Percentiles rank a stretch among this genome's conserved stretches.
Evolutionary conservation across 495 filamentous ascomycete species (phyloP).

Genomic region (Xylaria flabelliformis): DNA sequence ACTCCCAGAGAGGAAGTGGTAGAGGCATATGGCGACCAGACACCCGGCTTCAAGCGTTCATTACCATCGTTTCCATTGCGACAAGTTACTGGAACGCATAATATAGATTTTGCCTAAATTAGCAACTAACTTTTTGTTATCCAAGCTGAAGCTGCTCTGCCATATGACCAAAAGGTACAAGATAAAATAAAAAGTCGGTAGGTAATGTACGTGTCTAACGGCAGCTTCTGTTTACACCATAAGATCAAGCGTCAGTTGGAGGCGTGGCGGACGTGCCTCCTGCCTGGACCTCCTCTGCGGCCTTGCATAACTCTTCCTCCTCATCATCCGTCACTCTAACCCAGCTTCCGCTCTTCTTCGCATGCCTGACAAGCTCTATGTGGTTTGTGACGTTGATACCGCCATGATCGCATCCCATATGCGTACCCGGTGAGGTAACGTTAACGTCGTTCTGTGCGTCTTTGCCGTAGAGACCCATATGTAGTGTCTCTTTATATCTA

Average conservation of each 20-base stretch:
- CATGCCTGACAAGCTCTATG: slow-evolving; percentile 30
- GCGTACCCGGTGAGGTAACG: slow-evolving; percentile 21
- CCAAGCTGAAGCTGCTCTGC: neutral
- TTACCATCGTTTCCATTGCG: too few species aligned
- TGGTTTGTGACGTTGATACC: slow-evolving; percentile 31
- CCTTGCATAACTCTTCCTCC: slow-evolving; percentile 12
- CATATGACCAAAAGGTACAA: neutral
- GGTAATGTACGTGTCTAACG: slow-evolving; percentile 2
- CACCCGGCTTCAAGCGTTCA: too few species aligned
- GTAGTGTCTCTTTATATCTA: slow-evolving; percentile 16
- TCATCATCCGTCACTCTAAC: slow-evolving; percentile 30
- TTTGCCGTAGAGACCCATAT: slow-evolving; percentile 20
- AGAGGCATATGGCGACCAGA: too few species aligned
- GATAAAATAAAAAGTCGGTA: neutral
- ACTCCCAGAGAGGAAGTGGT: neutral
- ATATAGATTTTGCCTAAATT: neutral
- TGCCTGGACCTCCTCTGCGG: neutral
- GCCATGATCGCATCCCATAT: slow-evolving; percentile 11
- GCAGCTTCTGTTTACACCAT: neutral
- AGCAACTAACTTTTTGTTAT: neutral
- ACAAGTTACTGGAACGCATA: too few species aligned
- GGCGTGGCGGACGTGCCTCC: neutral
- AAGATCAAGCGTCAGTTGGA: neutral
- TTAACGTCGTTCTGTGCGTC: slow-evolving; percentile 13
- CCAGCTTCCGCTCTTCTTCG: slow-evolving; percentile 27